Base-by-base conservation (phyloP, 768 basidiomycete species). In the Amylocystis lapponica region DNA sequence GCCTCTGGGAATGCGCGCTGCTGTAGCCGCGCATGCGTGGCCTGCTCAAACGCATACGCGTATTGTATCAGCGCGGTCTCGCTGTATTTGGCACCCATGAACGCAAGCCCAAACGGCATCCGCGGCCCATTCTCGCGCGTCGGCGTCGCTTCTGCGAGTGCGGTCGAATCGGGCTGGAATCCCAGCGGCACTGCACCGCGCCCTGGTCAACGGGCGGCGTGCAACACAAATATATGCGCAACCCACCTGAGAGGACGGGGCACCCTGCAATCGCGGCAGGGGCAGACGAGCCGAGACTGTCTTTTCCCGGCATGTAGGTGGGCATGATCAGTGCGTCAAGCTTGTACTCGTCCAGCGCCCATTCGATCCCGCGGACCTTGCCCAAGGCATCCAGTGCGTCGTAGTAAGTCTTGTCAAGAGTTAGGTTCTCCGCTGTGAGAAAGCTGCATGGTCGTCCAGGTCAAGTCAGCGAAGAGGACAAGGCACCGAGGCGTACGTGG, bases 251-350 rank as follows among this genome's bases (percentile, higher is more conserved):
- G 27, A 82, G 65, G 41, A 82, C 76, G 2, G 82, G 81, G 50
- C 81, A 83, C 7, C 81, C 82, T 5, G 78, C 76, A 42, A 82
- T 72, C 3, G 79, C 81, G 61, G 61, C 54, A 4, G 62, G 52
- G 14, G 48, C 55, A 0, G 65, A 61, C 5, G 65, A 60, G n/a
- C n/a, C n/a, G n/a, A n/a, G n/a, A n/a, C n/a, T n/a, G n/a, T n/a
- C n/a, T n/a, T n/a, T n/a, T n/a, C n/a, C n/a, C n/a, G n/a, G n/a
- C 21, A 59, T 50, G 27, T 60, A 26, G 27, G 43, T 50, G 4
- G 39, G 48, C 39, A 40, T 39, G 33, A 65, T 66, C 67, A 33
- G 59, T 2, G 63, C 66, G 35, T 65, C 65, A 13, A 66, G 49
- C 26, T 60, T 54, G 42, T 52, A 61, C 36, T 36, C 36, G 36